A percentile compares a stretch with the other conserved stretches of the same genome.
These are phyloP conservation scores for Sodiomyces alkalinus DNA, from an alignment of 2,329 filamentous ascomycete genomes.

Conservation along the genomic window DNA sequence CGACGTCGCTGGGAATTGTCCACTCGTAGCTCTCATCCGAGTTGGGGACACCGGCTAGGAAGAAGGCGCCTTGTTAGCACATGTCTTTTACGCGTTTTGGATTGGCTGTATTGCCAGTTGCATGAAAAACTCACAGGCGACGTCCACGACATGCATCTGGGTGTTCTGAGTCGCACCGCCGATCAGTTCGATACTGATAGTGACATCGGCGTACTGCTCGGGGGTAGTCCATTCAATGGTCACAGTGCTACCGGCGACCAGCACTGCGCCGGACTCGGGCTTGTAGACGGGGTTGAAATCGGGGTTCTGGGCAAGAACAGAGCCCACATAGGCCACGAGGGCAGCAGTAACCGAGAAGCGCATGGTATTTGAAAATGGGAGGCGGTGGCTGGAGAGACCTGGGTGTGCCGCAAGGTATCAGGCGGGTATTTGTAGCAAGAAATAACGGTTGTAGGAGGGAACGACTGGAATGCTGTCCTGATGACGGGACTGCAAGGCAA, in stretches of 20 bases:
- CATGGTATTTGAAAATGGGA: conserved; percentile 28
- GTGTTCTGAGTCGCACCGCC: conserved; percentile 29
- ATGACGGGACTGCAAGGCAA: no score
- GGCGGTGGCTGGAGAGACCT: conserved; percentile 7
- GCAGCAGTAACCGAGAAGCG: conserved; percentile 33
- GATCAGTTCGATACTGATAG: conserved; percentile 37
- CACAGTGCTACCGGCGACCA: conserved; percentile 33
- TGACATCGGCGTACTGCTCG: conserved; percentile 23
- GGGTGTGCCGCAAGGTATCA: no score
- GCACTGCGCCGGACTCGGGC: conserved; percentile 25
- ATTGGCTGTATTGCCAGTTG: background rate
- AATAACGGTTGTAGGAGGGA: no score
- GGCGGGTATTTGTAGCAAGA: no score
- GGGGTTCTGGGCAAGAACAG: conserved; percentile 36
- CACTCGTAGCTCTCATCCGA: conserved; percentile 30
- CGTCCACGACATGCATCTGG: conserved; percentile 23
- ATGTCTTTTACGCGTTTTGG: conserved; percentile 8
- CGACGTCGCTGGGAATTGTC: conserved; percentile 30
- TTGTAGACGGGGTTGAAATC: conserved; percentile 39
- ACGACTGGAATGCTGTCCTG: no score
- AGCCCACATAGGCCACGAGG: conserved; percentile 34
- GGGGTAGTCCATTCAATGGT: conserved; percentile 33
- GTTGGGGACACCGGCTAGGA: conserved; percentile 30
- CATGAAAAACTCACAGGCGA: conserved; percentile 32
- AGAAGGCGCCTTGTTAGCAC: no score